phyloP scores from a whole-genome alignment of 768 basidiomycete species.

The Suillus americanus region DNA sequence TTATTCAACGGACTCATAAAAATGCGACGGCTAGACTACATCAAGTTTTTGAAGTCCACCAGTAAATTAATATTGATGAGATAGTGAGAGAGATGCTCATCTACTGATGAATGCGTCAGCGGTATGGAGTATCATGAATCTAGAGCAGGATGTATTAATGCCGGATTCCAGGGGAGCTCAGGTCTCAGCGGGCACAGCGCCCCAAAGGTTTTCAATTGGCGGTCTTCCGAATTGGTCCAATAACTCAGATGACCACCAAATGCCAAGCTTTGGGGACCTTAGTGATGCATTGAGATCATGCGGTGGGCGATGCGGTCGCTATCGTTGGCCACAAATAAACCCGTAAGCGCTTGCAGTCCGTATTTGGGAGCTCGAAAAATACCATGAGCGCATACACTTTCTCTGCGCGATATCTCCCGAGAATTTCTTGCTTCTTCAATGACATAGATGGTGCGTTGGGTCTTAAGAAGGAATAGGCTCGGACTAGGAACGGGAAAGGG shows the following conservation, averaged over 20 bases:
- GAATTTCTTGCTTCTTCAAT: not conserved
- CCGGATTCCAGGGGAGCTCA: not conserved
- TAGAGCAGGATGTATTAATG: not conserved
- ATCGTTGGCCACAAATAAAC: constrained; percentile 24
- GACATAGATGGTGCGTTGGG: not conserved
- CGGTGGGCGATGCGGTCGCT: constrained; percentile 19
- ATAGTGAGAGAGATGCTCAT: not conserved
- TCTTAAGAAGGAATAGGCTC: not conserved
- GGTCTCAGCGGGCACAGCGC: constrained; percentile 9
- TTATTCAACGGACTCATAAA: not conserved
- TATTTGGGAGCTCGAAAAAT: constrained; percentile 20
- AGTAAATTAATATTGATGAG: not conserved
- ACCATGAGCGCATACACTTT: constrained; percentile 25
- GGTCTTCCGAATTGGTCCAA: constrained; percentile 13
- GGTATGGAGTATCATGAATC: not conserved
- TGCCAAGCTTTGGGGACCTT: too few relatives aligned
- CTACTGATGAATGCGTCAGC: not conserved
- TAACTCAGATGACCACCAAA: too few relatives aligned
- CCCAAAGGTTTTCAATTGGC: constrained; percentile 12
- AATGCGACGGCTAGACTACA: not conserved
- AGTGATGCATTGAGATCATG: constrained; percentile 11
- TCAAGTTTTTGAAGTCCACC: not conserved
- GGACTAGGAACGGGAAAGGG: too few relatives aligned
- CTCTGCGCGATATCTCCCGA: constrained; percentile 7
- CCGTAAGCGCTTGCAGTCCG: constrained; percentile 16